Conservation (phyloP, 192 early-diverging fungal genomes). For the Cetraspora pellucida region DNA sequence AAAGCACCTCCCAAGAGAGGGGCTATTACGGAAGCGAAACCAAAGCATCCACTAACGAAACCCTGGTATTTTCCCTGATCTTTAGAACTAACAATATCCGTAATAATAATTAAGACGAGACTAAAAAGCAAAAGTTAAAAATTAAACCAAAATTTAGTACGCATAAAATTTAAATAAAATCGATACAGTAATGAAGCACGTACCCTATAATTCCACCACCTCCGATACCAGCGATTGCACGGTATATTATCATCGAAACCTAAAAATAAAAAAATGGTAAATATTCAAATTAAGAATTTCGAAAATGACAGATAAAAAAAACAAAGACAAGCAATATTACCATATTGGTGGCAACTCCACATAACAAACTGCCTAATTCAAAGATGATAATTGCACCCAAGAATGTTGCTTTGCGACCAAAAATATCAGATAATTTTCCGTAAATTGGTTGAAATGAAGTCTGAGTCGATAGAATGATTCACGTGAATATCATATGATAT, state of each 20-base stretch:
- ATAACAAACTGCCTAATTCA: slow-evolving; percentile 45
- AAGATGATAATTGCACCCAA: slow-evolving; percentile 41
- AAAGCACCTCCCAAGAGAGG: slow-evolving; percentile 64
- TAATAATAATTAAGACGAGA: no score
- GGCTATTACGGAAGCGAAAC: slow-evolving; percentile 55
- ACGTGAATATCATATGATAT: neutral
- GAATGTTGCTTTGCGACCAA: slow-evolving; percentile 50
- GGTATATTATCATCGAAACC: neutral
- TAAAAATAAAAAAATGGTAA: neutral
- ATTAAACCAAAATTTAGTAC: no score
- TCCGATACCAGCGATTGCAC: neutral
- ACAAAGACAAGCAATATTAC: neutral
- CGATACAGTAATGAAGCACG: no score
- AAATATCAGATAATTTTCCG: slow-evolving; percentile 78
- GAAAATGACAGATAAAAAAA: neutral
- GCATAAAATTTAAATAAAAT: no score
- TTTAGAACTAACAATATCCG: no score
- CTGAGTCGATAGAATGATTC: slow-evolving; percentile 9
- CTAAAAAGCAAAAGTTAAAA: no score
- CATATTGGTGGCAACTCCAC: slow-evolving; percentile 51
- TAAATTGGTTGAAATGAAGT: slow-evolving; percentile 78
- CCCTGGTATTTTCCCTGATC: no score
- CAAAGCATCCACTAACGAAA: slow-evolving; percentile 36
- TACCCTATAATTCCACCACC: neutral
- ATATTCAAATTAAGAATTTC: neutral